A percentile compares a stretch with the other conserved stretches of the same genome.
Evolutionary conservation across 306 rosid genomes (phyloP).

Genomic region (Prunus persica): DNA sequence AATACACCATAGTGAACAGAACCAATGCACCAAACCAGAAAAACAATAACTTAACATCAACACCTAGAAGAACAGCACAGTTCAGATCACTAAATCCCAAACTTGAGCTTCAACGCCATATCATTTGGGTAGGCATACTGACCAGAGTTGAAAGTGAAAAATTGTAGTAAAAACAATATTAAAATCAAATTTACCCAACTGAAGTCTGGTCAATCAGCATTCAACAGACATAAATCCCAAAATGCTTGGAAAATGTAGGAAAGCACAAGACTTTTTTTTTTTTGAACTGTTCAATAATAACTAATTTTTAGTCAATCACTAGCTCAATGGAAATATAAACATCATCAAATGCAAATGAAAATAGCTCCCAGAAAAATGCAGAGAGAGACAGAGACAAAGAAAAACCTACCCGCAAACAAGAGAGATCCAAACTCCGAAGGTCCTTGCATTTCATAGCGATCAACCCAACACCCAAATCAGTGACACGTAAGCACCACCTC

Average conservation of each 20-base stretch:
- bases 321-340: no score
- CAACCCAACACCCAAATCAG: conserved; percentile 85
- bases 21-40: neutral
- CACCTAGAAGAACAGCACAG: neutral
- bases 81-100: neutral
- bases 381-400: neutral
- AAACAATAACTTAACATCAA: neutral
- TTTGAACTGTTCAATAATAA: no score
- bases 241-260: neutral
- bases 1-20: no score
- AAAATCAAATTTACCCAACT: neutral
- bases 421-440: conserved; percentile 65
- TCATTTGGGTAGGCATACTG: neutral
- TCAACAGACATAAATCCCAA: neutral
- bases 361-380: no score
- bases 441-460: conserved; percentile 78
- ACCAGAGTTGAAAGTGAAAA: neutral
- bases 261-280: no score
- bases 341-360: no score
- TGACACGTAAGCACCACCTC: conserved; percentile 79
- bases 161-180: neutral
- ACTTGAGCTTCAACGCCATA: neutral
- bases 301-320: no score
- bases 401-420: conserved; percentile 78
- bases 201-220: neutral